Conservation (phyloP, 768 basidiomycete genomes). For the Tylopilus sp. region DNA sequence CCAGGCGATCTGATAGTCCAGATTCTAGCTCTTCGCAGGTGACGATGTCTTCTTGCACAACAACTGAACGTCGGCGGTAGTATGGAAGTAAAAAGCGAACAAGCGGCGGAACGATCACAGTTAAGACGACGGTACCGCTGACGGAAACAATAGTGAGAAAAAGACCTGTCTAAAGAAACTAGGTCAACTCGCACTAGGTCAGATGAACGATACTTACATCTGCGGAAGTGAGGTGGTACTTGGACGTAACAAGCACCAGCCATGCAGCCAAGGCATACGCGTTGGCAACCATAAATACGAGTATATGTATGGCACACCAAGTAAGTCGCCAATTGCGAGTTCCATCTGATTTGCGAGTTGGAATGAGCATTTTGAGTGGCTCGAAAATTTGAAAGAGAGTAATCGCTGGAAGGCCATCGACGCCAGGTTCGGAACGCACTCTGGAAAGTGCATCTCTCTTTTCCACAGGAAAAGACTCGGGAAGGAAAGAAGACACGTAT, state of each 20-base stretch:
- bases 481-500: conserved; percentile 22
- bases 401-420: neutral
- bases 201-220: conserved; percentile 12
- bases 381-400: conserved; percentile 12
- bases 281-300: conserved; percentile 16
- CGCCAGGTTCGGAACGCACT: neutral
- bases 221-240: conserved; percentile 26
- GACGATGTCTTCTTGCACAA: neutral
- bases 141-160: conserved; percentile 13
- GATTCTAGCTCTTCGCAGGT: neutral
- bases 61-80: conserved; percentile 11
- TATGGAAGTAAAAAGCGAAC: conserved; percentile 24
- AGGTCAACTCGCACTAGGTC: neutral
- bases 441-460: conserved; percentile 17
- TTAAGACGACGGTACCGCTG: conserved; percentile 15
- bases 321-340: conserved; percentile 28
- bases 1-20: conserved; percentile 26
- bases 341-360: conserved; percentile 16
- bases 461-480: conserved; percentile 30
- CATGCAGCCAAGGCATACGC: conserved; percentile 12
- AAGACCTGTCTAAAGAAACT: conserved; percentile 24
- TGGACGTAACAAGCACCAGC: conserved; percentile 23
- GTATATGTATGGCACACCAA: conserved; percentile 27
- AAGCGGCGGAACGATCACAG: conserved; percentile 19
- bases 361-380: conserved; percentile 24